Base-by-base conservation (phyloP, 352 stramenopile species). In the Globisporangium yorkense region DNA sequence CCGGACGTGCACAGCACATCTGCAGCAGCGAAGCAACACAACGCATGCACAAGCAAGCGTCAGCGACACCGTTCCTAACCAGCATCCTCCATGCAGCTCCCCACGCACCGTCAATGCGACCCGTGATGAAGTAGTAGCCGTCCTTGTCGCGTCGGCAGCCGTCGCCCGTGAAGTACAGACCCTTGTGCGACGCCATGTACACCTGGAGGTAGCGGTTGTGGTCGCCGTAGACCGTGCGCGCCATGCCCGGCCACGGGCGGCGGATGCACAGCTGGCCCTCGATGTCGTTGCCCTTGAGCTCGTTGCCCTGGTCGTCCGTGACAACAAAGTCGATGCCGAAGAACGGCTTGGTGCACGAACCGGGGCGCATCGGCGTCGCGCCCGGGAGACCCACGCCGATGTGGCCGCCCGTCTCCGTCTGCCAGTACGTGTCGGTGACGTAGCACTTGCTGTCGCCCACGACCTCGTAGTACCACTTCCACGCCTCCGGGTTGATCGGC, bases 71-170 rank as follows among this genome's bases (percentile, higher is more conserved):
- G 33, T 5, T 37, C n/a, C 13, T 24, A 18, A 2, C 0, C 35
- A 61, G 24, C 33, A 46, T 8, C n/a, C 0, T 15, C 35, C 18
- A 39, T 2, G 15, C 10, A 44, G 0, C 46, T 54, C 51, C 49
- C 40, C 21, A 20, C 57, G 24, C 61, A 80, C 71, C 72, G 71
- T 99, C 96, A 47, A 99, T 97, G 55, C 97, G 91, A 2, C 97
- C 97, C 44, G 96, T 99, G 69, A 99, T 99, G 70, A 97, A 99
- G 76, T 98, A 97, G 76, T 97, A 99, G 39, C 97, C 97, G 65
- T 99, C 96, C 54, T 84, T 80, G 65, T 98, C 93, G 33, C 89
- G 80, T 40, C 71, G 73, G 60, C 71, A 86, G 29, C 93, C 92
- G 49, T 98, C 93, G 20, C 93, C 92, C 0, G 93, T 98, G 62